Conservation (phyloP, 75 land plant species). For the Sequoiadendron giganteum region DNA sequence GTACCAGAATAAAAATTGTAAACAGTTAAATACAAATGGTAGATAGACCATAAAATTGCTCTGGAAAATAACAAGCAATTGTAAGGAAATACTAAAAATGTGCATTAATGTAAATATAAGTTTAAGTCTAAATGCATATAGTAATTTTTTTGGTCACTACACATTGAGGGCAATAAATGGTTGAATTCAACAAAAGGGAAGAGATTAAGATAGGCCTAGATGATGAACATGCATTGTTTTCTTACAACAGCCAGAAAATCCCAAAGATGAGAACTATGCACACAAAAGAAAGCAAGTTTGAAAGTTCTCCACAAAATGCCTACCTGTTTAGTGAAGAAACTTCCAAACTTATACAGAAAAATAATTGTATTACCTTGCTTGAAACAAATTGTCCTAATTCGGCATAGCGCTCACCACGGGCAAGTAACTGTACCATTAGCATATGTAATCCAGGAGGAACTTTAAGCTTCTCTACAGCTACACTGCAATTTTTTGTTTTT, state of each 20-base stretch:
- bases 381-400: slow-evolving; percentile 67
- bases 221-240: not conserved
- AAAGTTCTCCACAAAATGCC: not conserved
- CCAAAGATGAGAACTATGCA: not conserved
- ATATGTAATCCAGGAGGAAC: slow-evolving; percentile 68
- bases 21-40: no score
- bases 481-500: slow-evolving; percentile 36
- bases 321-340: not conserved
- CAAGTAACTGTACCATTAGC: slow-evolving; percentile 71
- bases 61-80: not conserved
- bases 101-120: not conserved
- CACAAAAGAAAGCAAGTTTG: not conserved
- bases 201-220: not conserved
- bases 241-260: not conserved
- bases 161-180: not conserved
- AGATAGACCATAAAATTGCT: not conserved
- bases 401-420: slow-evolving; percentile 59
- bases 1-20: no score
- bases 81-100: no score
- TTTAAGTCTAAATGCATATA: not conserved
- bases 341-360: not conserved
- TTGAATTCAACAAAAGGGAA: not conserved
- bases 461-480: slow-evolving; percentile 60
- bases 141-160: not conserved
- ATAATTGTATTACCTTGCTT: slow-evolving; percentile 47